Percentiles rank a stretch among this genome's conserved stretches.
phyloP scores from a whole-genome alignment of 495 filamentous ascomycete species.

The Neurospora africana region DNA sequence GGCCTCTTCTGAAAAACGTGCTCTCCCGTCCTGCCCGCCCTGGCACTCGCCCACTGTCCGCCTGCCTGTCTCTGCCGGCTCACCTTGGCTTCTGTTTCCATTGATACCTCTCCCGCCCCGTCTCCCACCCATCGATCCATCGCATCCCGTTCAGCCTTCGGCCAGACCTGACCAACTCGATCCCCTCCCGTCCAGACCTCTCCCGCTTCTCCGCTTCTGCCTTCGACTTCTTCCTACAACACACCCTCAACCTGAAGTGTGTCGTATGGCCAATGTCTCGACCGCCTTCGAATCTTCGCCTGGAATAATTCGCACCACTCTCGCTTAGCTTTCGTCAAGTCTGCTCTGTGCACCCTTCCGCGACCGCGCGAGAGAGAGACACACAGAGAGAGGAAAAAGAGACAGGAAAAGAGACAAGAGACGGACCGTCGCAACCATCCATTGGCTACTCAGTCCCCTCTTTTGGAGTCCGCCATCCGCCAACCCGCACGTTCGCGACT shows the following conservation, averaged over 20 bases:
- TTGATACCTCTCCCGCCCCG: background rate
- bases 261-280: background rate
- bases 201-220: background rate
- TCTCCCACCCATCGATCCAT: background rate
- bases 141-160: background rate
- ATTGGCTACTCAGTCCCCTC: background rate
- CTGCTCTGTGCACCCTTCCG: background rate
- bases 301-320: background rate
- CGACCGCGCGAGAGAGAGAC: background rate
- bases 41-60: conserved; percentile 8
- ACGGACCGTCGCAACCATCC: background rate
- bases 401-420: background rate
- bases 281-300: background rate
- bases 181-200: background rate
- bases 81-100: conserved; percentile 1
- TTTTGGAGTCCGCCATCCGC: background rate
- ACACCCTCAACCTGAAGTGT: background rate
- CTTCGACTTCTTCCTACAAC: background rate
- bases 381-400: background rate
- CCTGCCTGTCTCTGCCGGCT: conserved; percentile 3
- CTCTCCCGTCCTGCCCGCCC: conserved; percentile 19
- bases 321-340: background rate
- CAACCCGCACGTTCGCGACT: background rate
- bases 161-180: background rate
- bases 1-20: conserved; percentile 28